These are phyloP conservation scores for Neurospora crassa DNA, from an alignment of 2,329 filamentous ascomycete species.

Conservation along the genomic window DNA sequence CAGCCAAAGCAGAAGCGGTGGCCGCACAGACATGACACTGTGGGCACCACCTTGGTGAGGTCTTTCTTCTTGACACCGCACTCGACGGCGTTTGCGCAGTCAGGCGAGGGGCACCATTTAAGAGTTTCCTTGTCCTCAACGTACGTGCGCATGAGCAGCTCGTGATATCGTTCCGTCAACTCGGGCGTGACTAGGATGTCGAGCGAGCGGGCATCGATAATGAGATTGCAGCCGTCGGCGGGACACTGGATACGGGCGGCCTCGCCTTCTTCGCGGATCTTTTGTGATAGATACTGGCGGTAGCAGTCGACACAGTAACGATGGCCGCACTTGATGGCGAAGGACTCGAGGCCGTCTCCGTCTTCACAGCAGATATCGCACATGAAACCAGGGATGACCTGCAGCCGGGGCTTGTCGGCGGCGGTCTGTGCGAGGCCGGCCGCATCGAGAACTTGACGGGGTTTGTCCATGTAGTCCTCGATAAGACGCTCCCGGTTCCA, in stretches of 20 bases:
- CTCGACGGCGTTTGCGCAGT: slow-evolving; percentile 88
- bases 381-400: slow-evolving; percentile 64
- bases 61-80: slow-evolving; percentile 84
- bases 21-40: slow-evolving; percentile 75
- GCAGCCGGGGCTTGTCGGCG: slow-evolving; percentile 54
- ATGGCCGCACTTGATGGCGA: slow-evolving; percentile 92
- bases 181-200: slow-evolving; percentile 60
- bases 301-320: slow-evolving; percentile 92
- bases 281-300: slow-evolving; percentile 79
- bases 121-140: slow-evolving; percentile 94
- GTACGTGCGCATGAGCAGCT: slow-evolving; percentile 84
- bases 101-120: slow-evolving; percentile 97
- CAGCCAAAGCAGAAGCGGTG: slow-evolving; percentile 95
- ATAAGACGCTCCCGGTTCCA: slow-evolving; percentile 97
- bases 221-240: slow-evolving; percentile 73
- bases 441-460: slow-evolving; percentile 68
- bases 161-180: slow-evolving; percentile 59
- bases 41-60: slow-evolving; percentile 75
- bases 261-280: slow-evolving; percentile 92
- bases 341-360: slow-evolving; percentile 63
- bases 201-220: slow-evolving; percentile 84
- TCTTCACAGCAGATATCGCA: slow-evolving; percentile 98
- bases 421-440: slow-evolving; percentile 67
- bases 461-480: slow-evolving; percentile 90
- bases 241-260: slow-evolving; percentile 92